phyloP scores from a whole-genome alignment of 2,329 filamentous ascomycete species.

The Alternaria alternata region DNA sequence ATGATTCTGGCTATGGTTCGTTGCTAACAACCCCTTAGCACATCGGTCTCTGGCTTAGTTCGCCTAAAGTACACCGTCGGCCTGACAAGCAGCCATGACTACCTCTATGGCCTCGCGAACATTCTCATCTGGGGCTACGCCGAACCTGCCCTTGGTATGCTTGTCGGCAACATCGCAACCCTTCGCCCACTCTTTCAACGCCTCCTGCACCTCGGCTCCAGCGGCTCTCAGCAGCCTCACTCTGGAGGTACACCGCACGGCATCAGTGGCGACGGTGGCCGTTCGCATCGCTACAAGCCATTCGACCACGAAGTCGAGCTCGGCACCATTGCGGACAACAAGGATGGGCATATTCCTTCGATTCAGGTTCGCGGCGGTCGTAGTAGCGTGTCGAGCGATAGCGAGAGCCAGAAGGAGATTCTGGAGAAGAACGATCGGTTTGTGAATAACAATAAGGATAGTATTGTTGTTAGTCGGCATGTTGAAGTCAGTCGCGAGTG shows the following conservation, averaged over 20 bases:
- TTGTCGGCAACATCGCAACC: constrained; percentile 46
- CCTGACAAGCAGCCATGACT: constrained; percentile 43
- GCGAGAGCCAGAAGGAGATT: constrained; percentile 24
- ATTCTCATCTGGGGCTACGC: constrained; percentile 51
- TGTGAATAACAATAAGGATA: background rate
- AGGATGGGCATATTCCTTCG: background rate
- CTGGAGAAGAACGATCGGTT: constrained; percentile 7
- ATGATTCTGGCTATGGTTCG: background rate
- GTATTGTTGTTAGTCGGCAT: constrained; percentile 8
- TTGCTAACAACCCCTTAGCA: constrained; percentile 7
- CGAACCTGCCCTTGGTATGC: constrained; percentile 48
- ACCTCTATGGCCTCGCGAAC: constrained; percentile 44
- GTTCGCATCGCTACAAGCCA: constrained; percentile 14
- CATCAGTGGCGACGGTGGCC: background rate
- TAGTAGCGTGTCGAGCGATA: constrained; percentile 17
- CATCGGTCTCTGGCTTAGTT: constrained; percentile 38
- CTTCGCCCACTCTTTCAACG: constrained; percentile 46
- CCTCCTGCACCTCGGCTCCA: constrained; percentile 25
- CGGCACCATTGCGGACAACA: constrained; percentile 3
- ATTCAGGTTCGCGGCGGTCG: constrained; percentile 13
- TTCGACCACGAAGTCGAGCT: constrained; percentile 19
- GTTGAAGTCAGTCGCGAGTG: background rate
- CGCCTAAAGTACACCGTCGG: constrained; percentile 43
- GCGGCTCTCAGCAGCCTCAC: constrained; percentile 8
- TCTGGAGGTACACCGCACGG: background rate